Evolutionary conservation across 257 asterid species (phyloP).

Genomic region (Plantago elongata): DNA sequence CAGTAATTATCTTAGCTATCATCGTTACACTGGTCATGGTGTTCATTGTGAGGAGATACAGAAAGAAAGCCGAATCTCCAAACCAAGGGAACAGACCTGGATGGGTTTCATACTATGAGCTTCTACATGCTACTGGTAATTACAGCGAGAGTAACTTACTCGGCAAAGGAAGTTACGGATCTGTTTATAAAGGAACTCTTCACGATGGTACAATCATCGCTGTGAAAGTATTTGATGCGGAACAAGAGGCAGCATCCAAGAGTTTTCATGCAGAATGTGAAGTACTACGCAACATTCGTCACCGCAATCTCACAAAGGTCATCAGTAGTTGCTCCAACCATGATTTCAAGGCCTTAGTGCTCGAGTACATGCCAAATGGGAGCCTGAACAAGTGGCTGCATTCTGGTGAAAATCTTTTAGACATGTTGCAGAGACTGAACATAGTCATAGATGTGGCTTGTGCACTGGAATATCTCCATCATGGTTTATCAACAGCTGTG

Average conservation of each 20-base stretch:
- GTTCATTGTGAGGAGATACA: neutral
- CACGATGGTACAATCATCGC: conserved; percentile 4
- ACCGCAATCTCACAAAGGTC: conserved; percentile 5
- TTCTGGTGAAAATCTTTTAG: conserved; percentile 1
- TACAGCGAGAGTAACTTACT: conserved; percentile 8
- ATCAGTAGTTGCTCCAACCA: conserved; percentile 7
- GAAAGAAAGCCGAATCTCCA: neutral
- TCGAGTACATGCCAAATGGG: conserved; percentile 17
- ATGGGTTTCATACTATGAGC: conserved; percentile 6
- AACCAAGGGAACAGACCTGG: neutral
- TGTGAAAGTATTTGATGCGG: conserved; percentile 7
- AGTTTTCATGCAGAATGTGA: conserved; percentile 15
- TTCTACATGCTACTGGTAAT: neutral
- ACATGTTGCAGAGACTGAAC: neutral
- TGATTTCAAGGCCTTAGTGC: conserved; percentile 15
- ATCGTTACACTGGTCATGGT: neutral
- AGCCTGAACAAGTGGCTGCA: conserved; percentile 13
- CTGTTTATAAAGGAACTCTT: conserved; percentile 16
- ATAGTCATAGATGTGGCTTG: conserved; percentile 1
- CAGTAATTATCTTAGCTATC: neutral
- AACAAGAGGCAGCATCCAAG: conserved; percentile 12
- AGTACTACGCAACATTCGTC: conserved; percentile 8
- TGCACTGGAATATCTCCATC: conserved; percentile 3
- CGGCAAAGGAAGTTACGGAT: conserved; percentile 17
- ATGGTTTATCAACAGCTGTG: neutral